Evolutionary conservation across 2,329 filamentous ascomycete species (phyloP).

Genomic region (Fusarium verrucosum): DNA sequence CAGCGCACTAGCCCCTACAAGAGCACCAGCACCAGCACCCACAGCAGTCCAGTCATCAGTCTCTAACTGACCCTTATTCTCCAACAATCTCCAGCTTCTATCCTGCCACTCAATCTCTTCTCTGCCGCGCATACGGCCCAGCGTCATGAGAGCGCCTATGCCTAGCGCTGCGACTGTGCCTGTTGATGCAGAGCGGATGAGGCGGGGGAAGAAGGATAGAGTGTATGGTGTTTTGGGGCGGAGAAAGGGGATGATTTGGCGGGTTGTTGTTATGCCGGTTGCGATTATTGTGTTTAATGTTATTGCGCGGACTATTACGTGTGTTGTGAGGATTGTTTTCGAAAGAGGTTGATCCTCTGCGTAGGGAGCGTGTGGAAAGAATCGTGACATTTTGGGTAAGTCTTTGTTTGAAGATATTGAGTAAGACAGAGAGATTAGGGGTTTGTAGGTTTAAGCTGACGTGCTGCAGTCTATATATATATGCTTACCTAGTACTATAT

Average conservation of each 20-base stretch:
- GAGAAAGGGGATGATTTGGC: slow-evolving; percentile 44
- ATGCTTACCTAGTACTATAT: no score
- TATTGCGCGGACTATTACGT: slow-evolving; percentile 66
- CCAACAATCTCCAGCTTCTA: slow-evolving; percentile 68
- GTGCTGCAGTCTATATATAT: slow-evolving; percentile 10
- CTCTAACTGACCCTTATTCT: slow-evolving; percentile 65
- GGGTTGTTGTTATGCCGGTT: slow-evolving; percentile 50
- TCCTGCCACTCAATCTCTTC: slow-evolving; percentile 72
- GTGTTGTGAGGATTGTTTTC: slow-evolving; percentile 64
- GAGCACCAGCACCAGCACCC: slow-evolving; percentile 53
- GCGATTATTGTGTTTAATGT: slow-evolving; percentile 63
- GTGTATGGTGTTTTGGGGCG: slow-evolving; percentile 44
- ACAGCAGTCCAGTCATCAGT: slow-evolving; percentile 64
- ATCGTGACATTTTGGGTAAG: slow-evolving; percentile 58
- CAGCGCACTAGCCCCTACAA: slow-evolving; percentile 44
- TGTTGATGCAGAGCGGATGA: slow-evolving; percentile 58
- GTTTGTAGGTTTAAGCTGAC: not conserved
- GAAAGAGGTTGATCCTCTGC: slow-evolving; percentile 70
- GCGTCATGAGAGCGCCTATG: slow-evolving; percentile 55
- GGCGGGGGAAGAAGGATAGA: slow-evolving; percentile 45
- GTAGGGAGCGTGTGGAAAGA: slow-evolving; percentile 64
- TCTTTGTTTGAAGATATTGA: not conserved
- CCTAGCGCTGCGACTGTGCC: slow-evolving; percentile 57
- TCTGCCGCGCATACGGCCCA: slow-evolving; percentile 62
- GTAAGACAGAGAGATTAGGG: not conserved